phyloP scores from a whole-genome alignment of 495 filamentous ascomycete genomes.

The Cercophora scortea region DNA sequence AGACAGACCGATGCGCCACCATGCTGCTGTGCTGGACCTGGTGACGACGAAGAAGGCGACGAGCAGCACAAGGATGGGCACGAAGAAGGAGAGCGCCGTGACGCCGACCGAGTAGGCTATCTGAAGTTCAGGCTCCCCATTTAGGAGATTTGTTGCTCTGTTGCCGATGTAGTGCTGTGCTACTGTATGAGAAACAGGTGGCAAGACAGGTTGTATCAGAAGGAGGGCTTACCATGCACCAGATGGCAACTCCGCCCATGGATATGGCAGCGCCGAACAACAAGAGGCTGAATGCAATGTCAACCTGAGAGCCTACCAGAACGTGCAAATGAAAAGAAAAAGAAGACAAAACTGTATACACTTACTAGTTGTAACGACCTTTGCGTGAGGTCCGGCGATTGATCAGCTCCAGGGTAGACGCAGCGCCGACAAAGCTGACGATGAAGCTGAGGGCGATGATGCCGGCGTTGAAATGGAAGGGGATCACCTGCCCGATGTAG shows the following conservation, averaged over 20 bases:
- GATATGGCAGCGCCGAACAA: constrained; percentile 61
- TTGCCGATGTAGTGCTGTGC: constrained; percentile 72
- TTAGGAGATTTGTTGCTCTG: constrained; percentile 61
- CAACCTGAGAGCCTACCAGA: background rate
- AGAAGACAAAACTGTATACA: background rate
- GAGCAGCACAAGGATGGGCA: constrained; percentile 68
- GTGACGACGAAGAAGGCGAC: constrained; percentile 65
- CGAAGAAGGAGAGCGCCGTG: constrained; percentile 71
- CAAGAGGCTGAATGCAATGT: constrained; percentile 48
- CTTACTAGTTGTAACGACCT: constrained; percentile 64
- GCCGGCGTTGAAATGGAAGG: constrained; percentile 49
- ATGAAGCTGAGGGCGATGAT: constrained; percentile 70
- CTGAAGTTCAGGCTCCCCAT: constrained; percentile 54
- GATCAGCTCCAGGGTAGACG: constrained; percentile 74
- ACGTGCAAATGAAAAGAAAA: background rate
- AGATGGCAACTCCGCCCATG: constrained; percentile 79
- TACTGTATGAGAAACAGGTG: constrained; percentile 1
- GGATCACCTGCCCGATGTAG: constrained; percentile 35
- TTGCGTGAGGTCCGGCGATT: constrained; percentile 62
- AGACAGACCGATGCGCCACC: constrained; percentile 50
- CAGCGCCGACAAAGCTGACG: constrained; percentile 68
- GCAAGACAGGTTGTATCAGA: background rate
- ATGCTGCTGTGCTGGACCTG: constrained; percentile 50
- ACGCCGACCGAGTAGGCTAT: constrained; percentile 65
- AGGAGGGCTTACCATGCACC: constrained; percentile 38